phyloP scores from a whole-genome alignment of 164 flowering plant genomes.

The Dillenia turbinata region DNA sequence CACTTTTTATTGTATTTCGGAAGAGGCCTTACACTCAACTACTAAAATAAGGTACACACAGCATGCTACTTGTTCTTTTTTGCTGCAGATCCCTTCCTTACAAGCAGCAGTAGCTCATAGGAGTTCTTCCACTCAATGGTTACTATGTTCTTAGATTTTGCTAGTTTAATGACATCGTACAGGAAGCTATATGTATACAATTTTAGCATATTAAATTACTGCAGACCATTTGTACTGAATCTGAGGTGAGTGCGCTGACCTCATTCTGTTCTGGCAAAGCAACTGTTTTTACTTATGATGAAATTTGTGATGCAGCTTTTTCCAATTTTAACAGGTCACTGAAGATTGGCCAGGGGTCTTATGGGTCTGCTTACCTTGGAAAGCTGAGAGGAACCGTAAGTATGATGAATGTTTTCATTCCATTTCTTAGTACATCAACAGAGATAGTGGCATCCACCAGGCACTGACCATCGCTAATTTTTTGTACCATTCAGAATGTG shows the following conservation, averaged over 20 bases:
- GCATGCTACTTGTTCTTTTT: too few relatives aligned
- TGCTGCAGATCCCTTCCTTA: too few relatives aligned
- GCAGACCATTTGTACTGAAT: constrained; percentile 4
- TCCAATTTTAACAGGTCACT: constrained; percentile 15
- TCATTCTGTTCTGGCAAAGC: constrained; percentile 16
- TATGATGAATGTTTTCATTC: not conserved
- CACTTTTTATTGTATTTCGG: constrained; percentile 11
- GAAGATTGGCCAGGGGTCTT: constrained; percentile 36
- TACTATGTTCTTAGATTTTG: too few relatives aligned
- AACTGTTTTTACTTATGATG: constrained; percentile 19
- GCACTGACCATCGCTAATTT: too few relatives aligned
- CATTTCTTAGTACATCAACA: not conserved
- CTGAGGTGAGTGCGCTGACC: constrained; percentile 11
- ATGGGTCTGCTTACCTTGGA: constrained; percentile 32
- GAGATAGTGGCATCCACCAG: too few relatives aligned
- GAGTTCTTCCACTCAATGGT: too few relatives aligned
- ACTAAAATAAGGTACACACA: constrained; percentile 10
- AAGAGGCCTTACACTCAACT: not conserved
- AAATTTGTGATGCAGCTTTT: constrained; percentile 23
- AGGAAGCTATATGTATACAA: too few relatives aligned
- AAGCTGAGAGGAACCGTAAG: constrained; percentile 24
- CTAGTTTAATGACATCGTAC: too few relatives aligned
- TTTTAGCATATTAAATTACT: too few relatives aligned
- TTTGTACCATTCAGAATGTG: constrained; percentile 23
- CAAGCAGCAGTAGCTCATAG: too few relatives aligned